phyloP scores from a whole-genome alignment of 73 alveolate species.

The Paramecium bursaria region DNA sequence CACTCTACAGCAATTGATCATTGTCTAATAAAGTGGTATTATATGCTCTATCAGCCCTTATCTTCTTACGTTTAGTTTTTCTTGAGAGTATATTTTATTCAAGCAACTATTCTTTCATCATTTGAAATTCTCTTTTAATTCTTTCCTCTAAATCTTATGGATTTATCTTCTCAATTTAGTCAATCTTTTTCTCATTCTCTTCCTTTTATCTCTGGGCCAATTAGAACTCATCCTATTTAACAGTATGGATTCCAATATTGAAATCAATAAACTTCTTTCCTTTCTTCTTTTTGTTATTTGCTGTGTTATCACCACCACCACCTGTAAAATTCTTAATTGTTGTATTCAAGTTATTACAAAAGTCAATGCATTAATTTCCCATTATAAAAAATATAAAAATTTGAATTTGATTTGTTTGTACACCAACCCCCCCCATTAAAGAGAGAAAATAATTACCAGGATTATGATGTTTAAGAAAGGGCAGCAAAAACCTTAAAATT shows the following conservation, averaged over 20 bases:
- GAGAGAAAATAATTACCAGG: too few relatives aligned
- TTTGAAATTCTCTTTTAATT: constrained; percentile 4
- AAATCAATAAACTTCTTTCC: constrained; percentile 31
- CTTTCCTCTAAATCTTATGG: not conserved
- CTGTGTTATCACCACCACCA: constrained; percentile 2
- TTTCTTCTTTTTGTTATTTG: not conserved
- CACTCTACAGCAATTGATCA: not conserved
- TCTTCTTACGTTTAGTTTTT: not conserved
- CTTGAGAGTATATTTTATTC: not conserved
- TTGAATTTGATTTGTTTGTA: too few relatives aligned
- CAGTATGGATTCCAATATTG: constrained; percentile 32
- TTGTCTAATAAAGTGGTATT: not conserved
- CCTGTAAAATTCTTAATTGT: too few relatives aligned
- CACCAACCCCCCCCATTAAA: too few relatives aligned
- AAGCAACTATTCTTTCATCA: not conserved
- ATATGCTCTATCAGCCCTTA: constrained; percentile 2
- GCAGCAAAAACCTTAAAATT: too few relatives aligned
- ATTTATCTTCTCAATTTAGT: constrained; percentile 26
- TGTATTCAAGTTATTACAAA: constrained; percentile 7
- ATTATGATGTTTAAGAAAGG: too few relatives aligned
- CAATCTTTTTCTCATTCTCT: constrained; percentile 15
- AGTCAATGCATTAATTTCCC: constrained; percentile 46
- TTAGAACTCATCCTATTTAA: constrained; percentile 18
- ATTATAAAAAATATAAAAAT: too few relatives aligned
- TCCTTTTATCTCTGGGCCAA: constrained; percentile 1